Evolutionary conservation across 257 asterid species (phyloP).

Genomic region (Solanum paucissectum): DNA sequence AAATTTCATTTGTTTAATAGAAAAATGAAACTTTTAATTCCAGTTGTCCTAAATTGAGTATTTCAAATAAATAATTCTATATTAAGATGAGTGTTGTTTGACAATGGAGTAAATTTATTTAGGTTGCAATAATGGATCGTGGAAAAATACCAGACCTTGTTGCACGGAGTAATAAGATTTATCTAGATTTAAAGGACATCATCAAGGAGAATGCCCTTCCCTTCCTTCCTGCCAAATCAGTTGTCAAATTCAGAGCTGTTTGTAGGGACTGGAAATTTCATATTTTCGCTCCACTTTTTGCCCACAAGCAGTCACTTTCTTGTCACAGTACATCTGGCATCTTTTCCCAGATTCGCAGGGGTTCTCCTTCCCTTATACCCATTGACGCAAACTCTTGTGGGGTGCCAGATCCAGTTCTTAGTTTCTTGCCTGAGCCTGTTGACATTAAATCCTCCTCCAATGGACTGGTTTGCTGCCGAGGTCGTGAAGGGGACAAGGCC

Average conservation of each 20-base stretch:
- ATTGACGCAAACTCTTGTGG: slow-evolving; percentile 27
- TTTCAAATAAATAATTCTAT: not conserved
- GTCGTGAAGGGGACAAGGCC: slow-evolving; percentile 9
- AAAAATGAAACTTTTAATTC: not conserved
- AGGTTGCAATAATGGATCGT: slow-evolving; percentile 25
- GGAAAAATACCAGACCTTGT: slow-evolving; percentile 19
- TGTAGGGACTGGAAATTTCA: slow-evolving; percentile 50
- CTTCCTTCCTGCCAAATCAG: slow-evolving; percentile 48
- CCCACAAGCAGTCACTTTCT: slow-evolving; percentile 32
- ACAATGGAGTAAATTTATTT: not conserved
- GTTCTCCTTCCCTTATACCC: slow-evolving; percentile 16
- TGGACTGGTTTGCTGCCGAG: slow-evolving; percentile 46
- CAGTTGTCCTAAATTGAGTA: not conserved
- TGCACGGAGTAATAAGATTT: slow-evolving; percentile 13
- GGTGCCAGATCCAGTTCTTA: slow-evolving; percentile 36
- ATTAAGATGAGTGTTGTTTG: not conserved
- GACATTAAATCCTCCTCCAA: slow-evolving; percentile 34
- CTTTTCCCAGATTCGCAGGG: slow-evolving; percentile 23
- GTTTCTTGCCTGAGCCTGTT: slow-evolving; percentile 41
- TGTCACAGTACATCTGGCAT: slow-evolving; percentile 19
- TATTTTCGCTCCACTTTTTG: slow-evolving; percentile 38
- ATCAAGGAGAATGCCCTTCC: slow-evolving; percentile 32
- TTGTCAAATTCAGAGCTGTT: slow-evolving; percentile 27
- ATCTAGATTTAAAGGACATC: slow-evolving; percentile 37
- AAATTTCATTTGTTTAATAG: not conserved